These are phyloP conservation scores for Exsudoporus frostii DNA, from an alignment of 768 basidiomycete genomes.

Conservation along the genomic window DNA sequence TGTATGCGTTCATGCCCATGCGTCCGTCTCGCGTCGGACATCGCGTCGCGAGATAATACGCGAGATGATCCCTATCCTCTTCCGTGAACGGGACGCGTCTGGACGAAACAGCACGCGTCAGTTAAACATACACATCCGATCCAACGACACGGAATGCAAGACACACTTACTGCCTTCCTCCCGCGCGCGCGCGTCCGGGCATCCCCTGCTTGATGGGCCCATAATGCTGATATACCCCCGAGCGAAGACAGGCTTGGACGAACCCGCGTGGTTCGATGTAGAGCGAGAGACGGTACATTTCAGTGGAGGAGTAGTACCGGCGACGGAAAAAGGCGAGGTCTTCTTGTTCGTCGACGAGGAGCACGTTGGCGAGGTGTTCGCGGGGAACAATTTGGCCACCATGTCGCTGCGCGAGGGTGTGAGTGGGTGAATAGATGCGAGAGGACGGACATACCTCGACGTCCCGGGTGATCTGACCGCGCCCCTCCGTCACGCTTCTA, in stretches of 20 bases:
- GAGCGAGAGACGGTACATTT: constrained; percentile 14
- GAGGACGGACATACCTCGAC: constrained; percentile 16
- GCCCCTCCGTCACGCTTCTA: constrained; percentile 23
- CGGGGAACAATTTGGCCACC: constrained; percentile 18
- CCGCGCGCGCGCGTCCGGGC: constrained; percentile 19
- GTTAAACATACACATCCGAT: not conserved
- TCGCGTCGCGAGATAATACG: constrained; percentile 47
- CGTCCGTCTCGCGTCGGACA: constrained; percentile 44
- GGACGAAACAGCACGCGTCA: not conserved
- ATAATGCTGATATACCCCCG: constrained; percentile 11
- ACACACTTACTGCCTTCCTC: constrained; percentile 8
- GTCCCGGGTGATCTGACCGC: constrained; percentile 12
- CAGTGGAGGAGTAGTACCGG: constrained; percentile 23
- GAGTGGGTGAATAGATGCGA: not conserved
- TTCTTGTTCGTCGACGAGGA: constrained; percentile 30
- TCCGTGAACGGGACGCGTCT: constrained; percentile 34
- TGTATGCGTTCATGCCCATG: constrained; percentile 46
- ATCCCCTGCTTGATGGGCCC: constrained; percentile 9
- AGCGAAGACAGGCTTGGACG: constrained; percentile 21
- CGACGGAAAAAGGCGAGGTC: constrained; percentile 24
- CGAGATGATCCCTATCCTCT: constrained; percentile 42
- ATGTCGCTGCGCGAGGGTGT: constrained; percentile 8
- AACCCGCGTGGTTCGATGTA: constrained; percentile 27
- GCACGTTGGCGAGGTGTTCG: constrained; percentile 22
- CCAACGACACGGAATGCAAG: not conserved